phyloP scores from a whole-genome alignment of 1,139 yeast species.

The Debaryomyces fabryi region DNA sequence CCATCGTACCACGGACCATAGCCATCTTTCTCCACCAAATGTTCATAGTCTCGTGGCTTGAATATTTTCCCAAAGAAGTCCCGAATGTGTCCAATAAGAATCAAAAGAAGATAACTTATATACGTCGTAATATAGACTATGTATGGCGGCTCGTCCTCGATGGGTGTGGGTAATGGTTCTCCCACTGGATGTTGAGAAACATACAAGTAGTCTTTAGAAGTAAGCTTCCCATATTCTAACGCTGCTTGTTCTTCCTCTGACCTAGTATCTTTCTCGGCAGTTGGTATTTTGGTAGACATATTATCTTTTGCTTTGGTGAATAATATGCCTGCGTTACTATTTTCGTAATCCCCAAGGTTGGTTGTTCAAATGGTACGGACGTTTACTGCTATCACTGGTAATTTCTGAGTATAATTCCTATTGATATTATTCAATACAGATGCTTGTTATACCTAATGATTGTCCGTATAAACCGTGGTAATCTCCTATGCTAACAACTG shows the following conservation, averaged over 20 bases:
- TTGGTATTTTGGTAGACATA: constrained; percentile 40
- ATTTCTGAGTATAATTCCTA: neutral
- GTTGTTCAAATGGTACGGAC: neutral
- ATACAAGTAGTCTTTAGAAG: constrained; percentile 59
- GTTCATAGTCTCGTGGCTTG: constrained; percentile 62
- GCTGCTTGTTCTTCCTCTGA: constrained; percentile 58
- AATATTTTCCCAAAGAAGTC: constrained; percentile 84
- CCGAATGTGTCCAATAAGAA: constrained; percentile 84
- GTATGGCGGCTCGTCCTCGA: constrained; percentile 86
- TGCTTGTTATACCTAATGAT: neutral
- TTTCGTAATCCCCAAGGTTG: neutral
- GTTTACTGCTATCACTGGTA: neutral
- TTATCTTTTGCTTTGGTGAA: neutral
- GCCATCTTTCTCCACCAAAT: constrained; percentile 79
- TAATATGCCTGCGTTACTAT: neutral
- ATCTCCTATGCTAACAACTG: neutral
- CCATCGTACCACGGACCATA: constrained; percentile 96
- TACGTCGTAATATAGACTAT: constrained; percentile 79
- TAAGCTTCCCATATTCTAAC: constrained; percentile 64
- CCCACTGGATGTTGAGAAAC: constrained; percentile 57
- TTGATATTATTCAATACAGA: neutral
- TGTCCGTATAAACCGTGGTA: neutral
- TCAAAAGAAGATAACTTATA: constrained; percentile 76
- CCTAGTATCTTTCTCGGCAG: constrained; percentile 48
- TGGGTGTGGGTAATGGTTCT: constrained; percentile 57